Base-by-base conservation (phyloP, 148 eudicot species). In the Cornus controversa region DNA sequence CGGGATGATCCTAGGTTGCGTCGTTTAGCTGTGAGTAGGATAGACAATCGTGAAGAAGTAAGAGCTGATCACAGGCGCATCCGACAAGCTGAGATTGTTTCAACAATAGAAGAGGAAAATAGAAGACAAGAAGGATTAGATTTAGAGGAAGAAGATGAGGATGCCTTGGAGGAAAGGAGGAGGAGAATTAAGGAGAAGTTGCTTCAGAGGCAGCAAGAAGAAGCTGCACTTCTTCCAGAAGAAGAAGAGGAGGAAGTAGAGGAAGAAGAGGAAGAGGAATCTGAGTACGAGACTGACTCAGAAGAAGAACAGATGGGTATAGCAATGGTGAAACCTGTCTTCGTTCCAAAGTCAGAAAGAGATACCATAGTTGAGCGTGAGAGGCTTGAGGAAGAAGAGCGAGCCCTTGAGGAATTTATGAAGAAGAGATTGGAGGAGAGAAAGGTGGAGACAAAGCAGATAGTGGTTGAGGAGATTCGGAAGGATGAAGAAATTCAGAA, bases 191-290 rank as follows among this genome's bases (percentile, higher is more conserved):
- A 15, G 24, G 64, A 60, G 64, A 60, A 60, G 64, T 18, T 60
- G 8, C 64, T 60, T 60, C 64, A 60, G 64, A 60, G 64, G 64
- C 64, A 60, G 64, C 64, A 60, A 60, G 64, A 60, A 60, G 64
- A 60, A 60, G 64, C 64, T 60, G 64, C 64, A n/a, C 24, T 60
- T 60, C 64, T 60, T 60, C 64, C 64, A 20, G 64, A 60, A 60
- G 64, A 60, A 60, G 64, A 60, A n/a, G 64, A 60, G 64, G 64
- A 60, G 64, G 64, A 60, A n/a, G 23, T 60, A 60, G 64, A 60
- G 64, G 64, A 60, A 60, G 64, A 60, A 22, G 64, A 60, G 24
- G 64, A 60, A 60, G 64, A 60, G 64, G 64, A 60, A 60, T 60
- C 64, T 22, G 64, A 60, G 64, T 60, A 60, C 8, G 64, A 60